These are phyloP conservation scores for Penicillium desertorum DNA, from an alignment of 495 filamentous ascomycete genomes.

Conservation along the genomic window DNA sequence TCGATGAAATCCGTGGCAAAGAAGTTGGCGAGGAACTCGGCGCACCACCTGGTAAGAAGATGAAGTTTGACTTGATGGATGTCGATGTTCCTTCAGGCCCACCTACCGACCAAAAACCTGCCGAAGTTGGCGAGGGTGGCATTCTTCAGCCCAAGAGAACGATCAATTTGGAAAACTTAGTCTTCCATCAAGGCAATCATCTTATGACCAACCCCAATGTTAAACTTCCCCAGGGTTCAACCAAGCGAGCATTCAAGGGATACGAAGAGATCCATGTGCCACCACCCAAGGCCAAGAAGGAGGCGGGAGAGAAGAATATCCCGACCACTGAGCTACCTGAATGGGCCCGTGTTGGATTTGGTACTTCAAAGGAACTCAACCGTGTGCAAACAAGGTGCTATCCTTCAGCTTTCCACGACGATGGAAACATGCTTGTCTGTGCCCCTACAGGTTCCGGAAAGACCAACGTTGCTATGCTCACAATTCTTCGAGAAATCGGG, in stretches of 20 bases:
- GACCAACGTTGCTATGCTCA: constrained; percentile 98
- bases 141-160: constrained; percentile 84
- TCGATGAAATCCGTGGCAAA: constrained; percentile 77
- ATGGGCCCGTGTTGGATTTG: constrained; percentile 87
- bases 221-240: constrained; percentile 91
- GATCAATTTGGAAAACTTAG: constrained; percentile 91
- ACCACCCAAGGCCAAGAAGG: constrained; percentile 76
- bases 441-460: constrained; percentile 97
- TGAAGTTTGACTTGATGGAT: constrained; percentile 86
- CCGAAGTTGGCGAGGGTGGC: constrained; percentile 69
- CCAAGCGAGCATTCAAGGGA: constrained; percentile 91
- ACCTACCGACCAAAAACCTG: constrained; percentile 47
- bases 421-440: constrained; percentile 97
- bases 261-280: constrained; percentile 99
- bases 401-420: constrained; percentile 85
- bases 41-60: constrained; percentile 66
- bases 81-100: constrained; percentile 73
- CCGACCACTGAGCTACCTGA: constrained; percentile 85
- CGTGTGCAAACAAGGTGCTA: constrained; percentile 93
- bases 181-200: constrained; percentile 98
- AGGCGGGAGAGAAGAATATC: constrained; percentile 75
- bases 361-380: constrained; percentile 78
- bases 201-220: constrained; percentile 98
- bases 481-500: constrained; percentile 93
- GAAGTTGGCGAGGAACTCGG: constrained; percentile 54